These are phyloP conservation scores for Entomortierella lignicola DNA, from an alignment of 192 early-diverging fungal species.

Conservation along the genomic window DNA sequence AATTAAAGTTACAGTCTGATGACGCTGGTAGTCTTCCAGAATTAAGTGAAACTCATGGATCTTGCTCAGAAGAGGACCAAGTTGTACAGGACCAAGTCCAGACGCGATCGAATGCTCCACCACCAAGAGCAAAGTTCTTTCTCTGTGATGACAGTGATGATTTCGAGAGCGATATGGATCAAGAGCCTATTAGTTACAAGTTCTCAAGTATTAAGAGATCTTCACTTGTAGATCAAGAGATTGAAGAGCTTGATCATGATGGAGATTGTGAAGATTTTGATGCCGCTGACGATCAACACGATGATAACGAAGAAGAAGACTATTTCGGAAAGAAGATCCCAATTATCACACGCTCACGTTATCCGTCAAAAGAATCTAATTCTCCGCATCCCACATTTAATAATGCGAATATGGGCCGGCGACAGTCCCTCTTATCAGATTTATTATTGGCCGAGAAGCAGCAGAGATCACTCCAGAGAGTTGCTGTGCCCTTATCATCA, in stretches of 20 bases:
- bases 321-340: constrained; percentile 3
- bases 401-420: not conserved
- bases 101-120: not conserved
- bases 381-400: not conserved
- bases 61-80: constrained; percentile 14
- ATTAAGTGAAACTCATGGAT: constrained; percentile 5
- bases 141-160: constrained; percentile 15
- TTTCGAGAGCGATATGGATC: not conserved
- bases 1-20: too few species aligned
- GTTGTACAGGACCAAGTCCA: not conserved
- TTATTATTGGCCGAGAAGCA: constrained; percentile 26
- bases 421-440: constrained; percentile 29
- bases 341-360: not conserved
- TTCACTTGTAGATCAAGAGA: not conserved
- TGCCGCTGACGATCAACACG: not conserved
- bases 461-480: not conserved
- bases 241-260: constrained; percentile 1
- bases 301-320: not conserved
- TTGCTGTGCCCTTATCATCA: not conserved
- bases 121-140: constrained; percentile 25
- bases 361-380: not conserved
- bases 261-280: constrained; percentile 19
- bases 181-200: not conserved
- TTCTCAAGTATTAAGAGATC: not conserved
- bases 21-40: constrained; percentile 23